Evolutionary conservation across 2,329 filamentous ascomycete genomes (phyloP), one percentile per base, ranked within the genome.

Genomic region (Aspergillus ibericus): DNA sequence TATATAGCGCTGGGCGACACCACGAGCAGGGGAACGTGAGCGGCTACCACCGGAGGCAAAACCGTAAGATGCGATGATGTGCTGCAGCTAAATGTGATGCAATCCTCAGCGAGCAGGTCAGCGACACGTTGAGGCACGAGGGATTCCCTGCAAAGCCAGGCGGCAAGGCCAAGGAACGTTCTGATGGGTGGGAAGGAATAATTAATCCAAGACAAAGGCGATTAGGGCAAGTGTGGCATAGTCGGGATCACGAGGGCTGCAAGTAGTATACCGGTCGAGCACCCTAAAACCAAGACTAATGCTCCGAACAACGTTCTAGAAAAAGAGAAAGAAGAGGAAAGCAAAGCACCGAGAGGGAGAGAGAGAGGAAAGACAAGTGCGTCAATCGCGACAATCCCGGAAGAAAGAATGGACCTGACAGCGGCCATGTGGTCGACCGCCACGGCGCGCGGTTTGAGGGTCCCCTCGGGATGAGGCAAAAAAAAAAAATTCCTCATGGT

Each of bases 21-120:
- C 20, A 18, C 13, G n/a, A 3, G 5, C 20, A 22, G 35, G 5
- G 12, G 34, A 20, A 48, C 9, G n/a, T 10, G 25, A 47, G 47
- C 59, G 57, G 46, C 32, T 65, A 59, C 35, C 36, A 16, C 54
- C 62, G 61, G 63, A 61, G 32, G 48, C 27, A 53, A 60, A 59
- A 60, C 22, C 51, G 36, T 53, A 40, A 32, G 25, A 50, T 47
- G 55, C 27, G 62, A 72, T 72, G 70, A 60, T 67, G 70, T 70
- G 70, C 68, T 72, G 53, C 44, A 34, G 55, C 65, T 67, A 65
- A 70, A 64, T 66, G 22, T 72, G 69, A 65, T 69, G 68, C 69
- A 70, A 72, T 71, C 47, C 36, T 66, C 63, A 67, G 66, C 68
- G 67, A 72, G 69, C 40, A 51, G 51, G 40, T 52, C 50, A 47